A percentile compares a stretch with the other conserved stretches of the same genome.
These are phyloP conservation scores for Zasmidium angulare DNA, from an alignment of 2,329 filamentous ascomycete species.

Conservation along the genomic window DNA sequence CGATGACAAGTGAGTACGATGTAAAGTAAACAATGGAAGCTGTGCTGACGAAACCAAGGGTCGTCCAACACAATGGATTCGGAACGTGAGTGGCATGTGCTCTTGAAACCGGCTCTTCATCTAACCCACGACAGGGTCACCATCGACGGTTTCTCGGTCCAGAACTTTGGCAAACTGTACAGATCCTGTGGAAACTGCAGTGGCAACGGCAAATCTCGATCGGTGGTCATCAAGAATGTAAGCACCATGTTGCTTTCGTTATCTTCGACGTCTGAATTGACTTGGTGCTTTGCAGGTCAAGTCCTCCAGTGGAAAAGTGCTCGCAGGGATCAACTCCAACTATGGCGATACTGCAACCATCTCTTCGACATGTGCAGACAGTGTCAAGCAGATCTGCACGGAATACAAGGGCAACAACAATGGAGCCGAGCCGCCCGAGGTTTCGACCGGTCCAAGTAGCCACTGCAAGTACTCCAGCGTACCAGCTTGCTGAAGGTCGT, in stretches of 20 bases:
- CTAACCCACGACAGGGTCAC: constrained; percentile 35
- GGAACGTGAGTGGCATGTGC: constrained; percentile 18
- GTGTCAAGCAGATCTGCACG: not conserved
- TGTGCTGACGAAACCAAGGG: constrained; percentile 34
- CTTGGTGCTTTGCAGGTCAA: not conserved
- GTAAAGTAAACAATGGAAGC: not conserved
- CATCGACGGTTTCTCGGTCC: constrained; percentile 44
- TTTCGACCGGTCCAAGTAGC: not conserved
- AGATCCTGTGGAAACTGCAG: constrained; percentile 54
- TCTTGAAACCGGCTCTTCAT: not conserved
- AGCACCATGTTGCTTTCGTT: not conserved
- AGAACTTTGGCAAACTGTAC: constrained; percentile 50
- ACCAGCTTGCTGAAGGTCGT: not conserved
- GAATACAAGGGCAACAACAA: not conserved
- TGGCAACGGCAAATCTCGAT: constrained; percentile 19
- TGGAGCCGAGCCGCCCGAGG: not conserved
- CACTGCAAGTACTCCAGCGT: not conserved
- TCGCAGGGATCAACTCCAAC: constrained; percentile 51
- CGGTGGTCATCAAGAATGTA: constrained; percentile 9
- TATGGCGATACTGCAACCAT: constrained; percentile 48
- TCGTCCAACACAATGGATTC: constrained; percentile 44
- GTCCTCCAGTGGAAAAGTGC: not conserved
- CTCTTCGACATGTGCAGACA: not conserved
- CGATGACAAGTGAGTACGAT: constrained; percentile 29
- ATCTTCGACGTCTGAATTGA: not conserved